Percentiles rank a stretch among this genome's conserved stretches.
Evolutionary conservation across 2,329 filamentous ascomycete genomes (phyloP).

Genomic region (Intubia oerlemansii): DNA sequence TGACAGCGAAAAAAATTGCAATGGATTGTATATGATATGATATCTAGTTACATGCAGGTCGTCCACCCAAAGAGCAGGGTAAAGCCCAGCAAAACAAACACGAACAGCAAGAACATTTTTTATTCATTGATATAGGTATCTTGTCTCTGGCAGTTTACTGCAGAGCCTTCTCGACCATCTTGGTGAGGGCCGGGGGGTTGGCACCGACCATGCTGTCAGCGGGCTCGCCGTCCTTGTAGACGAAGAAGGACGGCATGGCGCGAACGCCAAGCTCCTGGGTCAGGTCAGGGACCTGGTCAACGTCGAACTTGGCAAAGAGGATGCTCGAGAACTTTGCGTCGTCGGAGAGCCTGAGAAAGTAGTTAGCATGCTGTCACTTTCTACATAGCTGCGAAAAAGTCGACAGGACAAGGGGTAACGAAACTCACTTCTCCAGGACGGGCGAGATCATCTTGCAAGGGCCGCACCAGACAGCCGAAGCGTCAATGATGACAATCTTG

Average conservation of each 20-base stretch:
- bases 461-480: slow-evolving; percentile 79
- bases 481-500: slow-evolving; percentile 56
- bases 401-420: slow-evolving; percentile 3
- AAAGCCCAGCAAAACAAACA: not conserved
- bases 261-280: slow-evolving; percentile 59
- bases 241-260: slow-evolving; percentile 80
- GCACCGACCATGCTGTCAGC: slow-evolving; percentile 57
- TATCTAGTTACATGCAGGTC: too few relatives aligned
- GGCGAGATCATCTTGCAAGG: slow-evolving; percentile 87
- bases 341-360: slow-evolving; percentile 37
- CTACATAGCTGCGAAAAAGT: not conserved
- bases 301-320: slow-evolving; percentile 77
- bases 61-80: too few relatives aligned
- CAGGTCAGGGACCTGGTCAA: slow-evolving; percentile 59
- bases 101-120: too few relatives aligned
- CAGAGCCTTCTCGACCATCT: not conserved
- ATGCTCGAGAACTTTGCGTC: slow-evolving; percentile 22
- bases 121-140: too few relatives aligned
- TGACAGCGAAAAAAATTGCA: too few relatives aligned
- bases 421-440: slow-evolving; percentile 39
- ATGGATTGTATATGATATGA: too few relatives aligned
- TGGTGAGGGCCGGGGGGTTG: slow-evolving; percentile 29
- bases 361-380: not conserved
- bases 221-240: slow-evolving; percentile 66
- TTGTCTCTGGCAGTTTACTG: too few relatives aligned